phyloP scores from a whole-genome alignment of 2,329 filamentous ascomycete genomes.

The Phyllachora maydis region DNA sequence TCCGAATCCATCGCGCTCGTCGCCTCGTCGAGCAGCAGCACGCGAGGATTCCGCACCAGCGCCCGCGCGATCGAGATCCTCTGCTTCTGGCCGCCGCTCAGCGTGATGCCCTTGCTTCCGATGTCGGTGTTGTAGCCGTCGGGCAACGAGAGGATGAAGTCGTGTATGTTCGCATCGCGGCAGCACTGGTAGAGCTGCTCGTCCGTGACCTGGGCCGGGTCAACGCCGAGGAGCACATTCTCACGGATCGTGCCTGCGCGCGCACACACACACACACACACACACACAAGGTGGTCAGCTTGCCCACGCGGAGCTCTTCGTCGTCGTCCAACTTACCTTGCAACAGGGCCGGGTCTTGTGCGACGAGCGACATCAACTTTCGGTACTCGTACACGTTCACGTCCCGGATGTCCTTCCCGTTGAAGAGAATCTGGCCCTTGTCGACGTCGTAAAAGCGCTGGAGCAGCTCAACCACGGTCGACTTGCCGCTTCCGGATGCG shows the following conservation, averaged over 20 bases:
- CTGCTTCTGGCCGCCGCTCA: constrained; percentile 53
- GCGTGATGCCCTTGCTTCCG: constrained; percentile 41
- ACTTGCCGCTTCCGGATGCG: constrained; percentile 52
- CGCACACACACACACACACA: too few relatives aligned
- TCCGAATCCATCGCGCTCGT: constrained; percentile 47
- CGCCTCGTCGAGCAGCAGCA: constrained; percentile 53
- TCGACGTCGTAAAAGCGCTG: constrained; percentile 53
- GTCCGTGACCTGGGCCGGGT: constrained; percentile 26
- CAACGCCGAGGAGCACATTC: constrained; percentile 46
- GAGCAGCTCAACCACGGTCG: constrained; percentile 43
- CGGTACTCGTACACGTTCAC: constrained; percentile 44
- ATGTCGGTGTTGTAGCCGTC: constrained; percentile 48
- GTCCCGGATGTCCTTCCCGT: constrained; percentile 34
- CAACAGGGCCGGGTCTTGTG: constrained; percentile 56
- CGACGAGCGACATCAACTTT: constrained; percentile 44
- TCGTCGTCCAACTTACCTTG: constrained; percentile 28
- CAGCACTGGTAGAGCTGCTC: constrained; percentile 30
- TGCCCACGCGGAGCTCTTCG: too few relatives aligned
- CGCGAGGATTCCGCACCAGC: constrained; percentile 40
- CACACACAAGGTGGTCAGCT: too few relatives aligned
- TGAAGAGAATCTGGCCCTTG: constrained; percentile 42
- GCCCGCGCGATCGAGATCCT: constrained; percentile 50
- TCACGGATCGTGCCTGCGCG: constrained; percentile 39
- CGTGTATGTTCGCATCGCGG: constrained; percentile 45
- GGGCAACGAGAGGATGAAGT: constrained; percentile 47